phyloP scores from a whole-genome alignment of 2,329 filamentous ascomycete species.

The Blastomyces emzantsi region DNA sequence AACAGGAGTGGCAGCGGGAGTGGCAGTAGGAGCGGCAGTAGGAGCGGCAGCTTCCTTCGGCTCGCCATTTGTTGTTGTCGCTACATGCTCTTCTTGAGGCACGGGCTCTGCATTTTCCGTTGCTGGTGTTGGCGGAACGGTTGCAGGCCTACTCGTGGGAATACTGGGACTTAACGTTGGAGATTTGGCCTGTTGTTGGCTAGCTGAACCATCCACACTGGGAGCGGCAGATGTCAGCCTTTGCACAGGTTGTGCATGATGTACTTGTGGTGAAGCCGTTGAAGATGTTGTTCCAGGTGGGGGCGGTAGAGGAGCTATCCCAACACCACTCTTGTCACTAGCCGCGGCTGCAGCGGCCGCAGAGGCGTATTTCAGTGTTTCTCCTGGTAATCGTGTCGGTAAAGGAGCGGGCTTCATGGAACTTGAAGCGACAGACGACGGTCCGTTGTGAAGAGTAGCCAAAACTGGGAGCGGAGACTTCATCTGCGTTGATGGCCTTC shows the following conservation, averaged over 20 bases:
- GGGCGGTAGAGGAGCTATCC: conserved; percentile 86
- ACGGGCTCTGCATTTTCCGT: conserved; percentile 39
- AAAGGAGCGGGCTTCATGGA: conserved; percentile 89
- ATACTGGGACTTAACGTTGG: conserved; percentile 42
- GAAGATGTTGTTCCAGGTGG: conserved; percentile 61
- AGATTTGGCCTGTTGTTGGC: conserved; percentile 43
- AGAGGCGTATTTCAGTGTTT: conserved; percentile 93
- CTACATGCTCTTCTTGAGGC: conserved; percentile 20
- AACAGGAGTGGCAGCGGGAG: background rate
- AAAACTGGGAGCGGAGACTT: conserved; percentile 92
- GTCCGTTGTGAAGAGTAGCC: conserved; percentile 67
- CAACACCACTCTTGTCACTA: conserved; percentile 77
- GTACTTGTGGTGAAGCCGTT: conserved; percentile 48
- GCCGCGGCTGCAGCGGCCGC: conserved; percentile 89
- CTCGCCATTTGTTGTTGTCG: conserved; percentile 43
- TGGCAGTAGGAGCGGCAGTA: background rate
- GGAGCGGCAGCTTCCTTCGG: conserved; percentile 42
- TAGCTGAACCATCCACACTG: conserved; percentile 34
- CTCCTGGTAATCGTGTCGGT: conserved; percentile 74
- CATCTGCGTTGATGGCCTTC: conserved; percentile 78
- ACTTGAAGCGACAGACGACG: conserved; percentile 42
- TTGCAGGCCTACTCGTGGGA: conserved; percentile 31
- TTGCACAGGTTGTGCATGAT: conserved; percentile 42
- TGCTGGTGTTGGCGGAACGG: conserved; percentile 39
- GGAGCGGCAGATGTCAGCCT: conserved; percentile 30